Evolutionary conservation across 768 basidiomycete genomes (phyloP), one percentile per base, ranked within the genome.

Genomic region (Rhizopogon roseolus): DNA sequence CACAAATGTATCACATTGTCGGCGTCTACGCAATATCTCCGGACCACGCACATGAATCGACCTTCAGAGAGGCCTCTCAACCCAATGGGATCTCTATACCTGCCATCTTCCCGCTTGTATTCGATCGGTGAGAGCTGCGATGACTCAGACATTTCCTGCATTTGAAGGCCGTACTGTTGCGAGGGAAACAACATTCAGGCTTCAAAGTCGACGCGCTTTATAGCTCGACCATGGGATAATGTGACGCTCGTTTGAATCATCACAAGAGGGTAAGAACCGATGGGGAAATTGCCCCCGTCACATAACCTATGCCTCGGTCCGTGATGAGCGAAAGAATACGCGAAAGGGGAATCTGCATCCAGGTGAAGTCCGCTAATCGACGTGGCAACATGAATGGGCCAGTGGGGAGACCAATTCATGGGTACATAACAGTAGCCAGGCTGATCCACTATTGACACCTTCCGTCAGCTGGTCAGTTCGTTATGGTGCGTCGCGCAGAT

Each of bases 11-110:
- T 55, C 38, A 57, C 53, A 49, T 57, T 19, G 0, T 34, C 38
- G 1, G 5, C 13, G 29, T 32, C 8, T 4, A 27, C 8, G 5
- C 7, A 10, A 28, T 16, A 25, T 17, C 10, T 40, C 14, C 22
- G 25, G 29, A 2, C 9, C 36, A 48, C 66, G 59, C 57, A 70
- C 67, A 68, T 55, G 36, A 56, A 62, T 28, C 14, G 32, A 41
- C 68, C 70, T 5, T 68, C 59, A 48, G 66, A 63, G 27, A 70
- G 53, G 10, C 64, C 68, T 32, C 34, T 41, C 34, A 70, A 66
- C 11, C 67, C 68, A 16, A 53, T 51, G 7, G 22, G 54, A n/a
- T 66, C 66, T 29, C 62, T 53, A 10, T 4, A 17, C 1, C 2
- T 3, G 34, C 16, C 32, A 36, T 22, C 14, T 7, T 48, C 19